Percentiles rank a stretch among this genome's conserved stretches.
Conservation (phyloP, 2,329 filamentous ascomycete species). For the Sporothrix luriei region DNA sequence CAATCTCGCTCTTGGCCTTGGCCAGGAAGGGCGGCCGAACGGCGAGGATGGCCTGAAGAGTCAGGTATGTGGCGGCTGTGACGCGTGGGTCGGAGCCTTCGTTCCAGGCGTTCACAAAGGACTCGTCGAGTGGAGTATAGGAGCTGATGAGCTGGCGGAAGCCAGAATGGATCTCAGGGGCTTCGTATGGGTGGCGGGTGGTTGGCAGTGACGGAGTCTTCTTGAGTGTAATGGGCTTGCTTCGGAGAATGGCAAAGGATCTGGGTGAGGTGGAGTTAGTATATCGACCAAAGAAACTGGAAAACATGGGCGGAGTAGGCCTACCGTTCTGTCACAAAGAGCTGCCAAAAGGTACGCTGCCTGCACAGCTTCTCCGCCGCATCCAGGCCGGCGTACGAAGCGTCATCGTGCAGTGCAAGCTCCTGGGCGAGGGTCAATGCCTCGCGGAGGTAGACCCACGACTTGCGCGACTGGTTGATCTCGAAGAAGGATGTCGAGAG, state of each 20-base stretch:
- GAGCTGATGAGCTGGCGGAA: conserved; percentile 63
- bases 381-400: conserved; percentile 53
- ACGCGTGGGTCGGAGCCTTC: conserved; percentile 51
- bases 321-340: conserved; percentile 64
- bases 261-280: conserved; percentile 43
- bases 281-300: background rate
- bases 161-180: conserved; percentile 56
- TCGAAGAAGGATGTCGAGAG: conserved; percentile 64
- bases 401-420: conserved; percentile 61
- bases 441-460: conserved; percentile 64
- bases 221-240: conserved; percentile 63
- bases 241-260: conserved; percentile 64
- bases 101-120: conserved; percentile 66
- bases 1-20: conserved; percentile 32
- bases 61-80: conserved; percentile 43
- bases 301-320: background rate
- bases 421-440: conserved; percentile 63
- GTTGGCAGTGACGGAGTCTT: conserved; percentile 60
- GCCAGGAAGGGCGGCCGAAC: conserved; percentile 42
- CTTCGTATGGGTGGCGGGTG: conserved; percentile 56
- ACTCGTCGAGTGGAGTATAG: conserved; percentile 65
- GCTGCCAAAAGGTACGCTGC: conserved; percentile 62
- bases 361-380: conserved; percentile 57
- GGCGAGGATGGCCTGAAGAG: conserved; percentile 44
- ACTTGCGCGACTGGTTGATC: conserved; percentile 62